Conservation (phyloP, 768 basidiomycete genomes). For the Leccinellum luteum region DNA sequence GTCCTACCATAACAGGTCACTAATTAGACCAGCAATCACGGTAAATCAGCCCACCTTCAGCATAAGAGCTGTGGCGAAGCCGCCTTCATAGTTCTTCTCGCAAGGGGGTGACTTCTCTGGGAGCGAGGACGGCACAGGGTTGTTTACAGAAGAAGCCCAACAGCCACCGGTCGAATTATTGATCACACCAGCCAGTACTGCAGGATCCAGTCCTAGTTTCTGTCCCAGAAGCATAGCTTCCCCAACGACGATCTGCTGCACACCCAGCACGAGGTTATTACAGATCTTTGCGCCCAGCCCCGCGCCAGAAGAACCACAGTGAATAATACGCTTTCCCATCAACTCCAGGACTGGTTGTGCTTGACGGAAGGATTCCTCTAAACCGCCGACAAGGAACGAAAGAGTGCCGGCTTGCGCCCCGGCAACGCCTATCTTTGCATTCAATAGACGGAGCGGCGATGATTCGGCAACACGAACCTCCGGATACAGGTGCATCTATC, state of each 20-base stretch:
- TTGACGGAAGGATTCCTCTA: constrained; percentile 50
- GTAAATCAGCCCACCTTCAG: constrained; percentile 53
- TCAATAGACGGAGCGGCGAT: constrained; percentile 4
- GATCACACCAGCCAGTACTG: constrained; percentile 75
- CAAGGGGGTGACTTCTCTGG: constrained; percentile 75
- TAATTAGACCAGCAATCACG: background rate
- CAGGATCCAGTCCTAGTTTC: constrained; percentile 75
- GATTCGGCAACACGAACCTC: constrained; percentile 51
- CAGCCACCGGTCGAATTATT: constrained; percentile 83
- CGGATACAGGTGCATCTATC: constrained; percentile 94
- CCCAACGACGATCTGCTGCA: constrained; percentile 80
- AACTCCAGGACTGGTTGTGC: constrained; percentile 58
- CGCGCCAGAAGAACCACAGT: constrained; percentile 80
- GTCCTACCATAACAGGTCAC: constrained; percentile 49
- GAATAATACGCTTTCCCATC: constrained; percentile 82
- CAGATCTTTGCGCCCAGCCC: constrained; percentile 89
- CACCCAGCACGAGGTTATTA: constrained; percentile 79
- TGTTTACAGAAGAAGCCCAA: constrained; percentile 85
- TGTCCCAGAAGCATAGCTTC: constrained; percentile 89
- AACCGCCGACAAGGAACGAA: constrained; percentile 90
- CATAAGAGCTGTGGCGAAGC: constrained; percentile 83
- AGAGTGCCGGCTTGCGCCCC: constrained; percentile 87
- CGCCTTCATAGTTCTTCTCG: constrained; percentile 79
- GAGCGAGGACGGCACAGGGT: constrained; percentile 77
- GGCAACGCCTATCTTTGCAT: constrained; percentile 55